Evolutionary conservation across 306 rosid species (phyloP), one percentile per base, ranked within the genome.

Genomic region (Quercus robur): DNA sequence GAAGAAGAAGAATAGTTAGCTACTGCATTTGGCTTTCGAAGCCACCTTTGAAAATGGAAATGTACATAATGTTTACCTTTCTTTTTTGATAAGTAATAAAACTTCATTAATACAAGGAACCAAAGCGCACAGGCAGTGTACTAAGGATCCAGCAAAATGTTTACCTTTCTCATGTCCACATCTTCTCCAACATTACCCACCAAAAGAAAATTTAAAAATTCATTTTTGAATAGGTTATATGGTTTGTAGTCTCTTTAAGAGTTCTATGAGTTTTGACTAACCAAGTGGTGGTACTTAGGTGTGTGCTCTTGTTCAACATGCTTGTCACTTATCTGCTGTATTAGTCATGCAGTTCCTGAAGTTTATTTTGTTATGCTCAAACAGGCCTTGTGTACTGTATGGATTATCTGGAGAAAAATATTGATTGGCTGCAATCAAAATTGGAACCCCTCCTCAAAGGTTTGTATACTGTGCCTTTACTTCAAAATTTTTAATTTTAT

Each of bases 331-430:
- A 54, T 56, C 35, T 80, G 51, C 26, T 78, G 13, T 69, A 67
- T 23, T 56, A 6, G 72, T 19, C 57, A 17, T 79, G 78, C 78
- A 56, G 69, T 75, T 77, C 82, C 57, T 76, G 70, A 80, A 62
- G 69, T 74, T 76, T 73, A 52, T 23, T 61, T 78, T 17, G n/a
- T 81, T 70, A 51, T 87, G 72, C 81, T 61, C 63, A 71, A 74
- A 56, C 86, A 95, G 98, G 98, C 82, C 97, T 95, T 61, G 89
- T 95, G 31, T 95, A 87, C 84, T 95, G 99, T 79, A 93, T 95
- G 98, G 98, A 95, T 80, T 95, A 89, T 87, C 82, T 95, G 25
- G 99, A 95, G 91, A 93, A 93, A 75, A 95, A 95, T 77, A 84
- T 95, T 63, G 98, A 95, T 81, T 95, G 99, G 98, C 75, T 95